Percentiles rank a stretch among this genome's conserved stretches.
phyloP scores from a whole-genome alignment of 2,329 filamentous ascomycete genomes.

The Dactylellina cionopaga region DNA sequence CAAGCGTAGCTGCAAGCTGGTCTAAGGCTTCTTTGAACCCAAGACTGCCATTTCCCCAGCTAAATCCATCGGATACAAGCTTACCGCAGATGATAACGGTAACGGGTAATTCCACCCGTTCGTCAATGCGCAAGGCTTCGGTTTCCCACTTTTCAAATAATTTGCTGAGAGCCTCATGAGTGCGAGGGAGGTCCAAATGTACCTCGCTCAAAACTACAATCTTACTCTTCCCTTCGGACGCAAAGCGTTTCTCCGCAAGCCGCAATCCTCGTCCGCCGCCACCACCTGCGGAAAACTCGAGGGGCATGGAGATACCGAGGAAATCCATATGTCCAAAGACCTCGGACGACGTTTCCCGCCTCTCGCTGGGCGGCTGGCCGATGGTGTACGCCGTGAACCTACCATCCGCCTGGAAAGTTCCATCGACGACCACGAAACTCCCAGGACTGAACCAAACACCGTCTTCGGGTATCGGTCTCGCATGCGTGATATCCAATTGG shows the following conservation, averaged over 20 bases:
- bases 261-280: conserved; percentile 56
- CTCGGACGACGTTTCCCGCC: conserved; percentile 73
- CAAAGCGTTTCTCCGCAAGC: conserved; percentile 35
- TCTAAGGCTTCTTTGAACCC: conserved; percentile 98
- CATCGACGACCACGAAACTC: conserved; percentile 94
- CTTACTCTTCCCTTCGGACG: conserved; percentile 58
- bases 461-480: conserved; percentile 81
- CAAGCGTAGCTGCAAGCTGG: conserved; percentile 79
- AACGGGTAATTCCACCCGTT: conserved; percentile 62
- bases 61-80: conserved; percentile 45
- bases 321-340: conserved; percentile 96
- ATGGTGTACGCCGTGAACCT: conserved; percentile 90
- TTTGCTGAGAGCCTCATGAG: conserved; percentile 80
- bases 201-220: conserved; percentile 85
- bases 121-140: conserved; percentile 64
- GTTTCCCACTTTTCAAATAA: conserved; percentile 78
- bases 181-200: conserved; percentile 84
- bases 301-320: conserved; percentile 68
- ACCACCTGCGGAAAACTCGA: conserved; percentile 53
- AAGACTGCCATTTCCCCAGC: conserved; percentile 76
- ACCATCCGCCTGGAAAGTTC: conserved; percentile 97
- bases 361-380: conserved; percentile 89
- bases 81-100: conserved; percentile 57
- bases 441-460: conserved; percentile 93
- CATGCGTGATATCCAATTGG: conserved; percentile 80